These are phyloP conservation scores for Polygonum aviculare DNA, from an alignment of 148 eudicot genomes.

Conservation along the genomic window DNA sequence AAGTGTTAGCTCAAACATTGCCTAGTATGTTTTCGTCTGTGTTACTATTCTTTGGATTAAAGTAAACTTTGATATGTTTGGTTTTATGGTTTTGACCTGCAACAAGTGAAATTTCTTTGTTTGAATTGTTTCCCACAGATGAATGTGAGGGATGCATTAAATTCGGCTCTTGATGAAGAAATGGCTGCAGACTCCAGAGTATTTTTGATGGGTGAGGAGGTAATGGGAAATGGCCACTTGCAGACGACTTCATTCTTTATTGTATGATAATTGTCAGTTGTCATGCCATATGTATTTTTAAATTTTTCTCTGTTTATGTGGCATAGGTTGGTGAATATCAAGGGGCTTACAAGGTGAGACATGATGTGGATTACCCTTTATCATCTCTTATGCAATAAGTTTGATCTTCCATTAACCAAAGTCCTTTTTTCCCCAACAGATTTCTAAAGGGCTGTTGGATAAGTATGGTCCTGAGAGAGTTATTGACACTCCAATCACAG, in stretches of 20 bases:
- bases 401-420: background rate
- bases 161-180: constrained; percentile 82
- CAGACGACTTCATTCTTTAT: background rate
- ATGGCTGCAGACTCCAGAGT: constrained; percentile 74
- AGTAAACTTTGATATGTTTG: background rate
- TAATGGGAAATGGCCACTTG: constrained; percentile 11
- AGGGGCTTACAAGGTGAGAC: constrained; percentile 61
- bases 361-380: background rate
- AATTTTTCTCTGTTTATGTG: constrained; percentile 3
- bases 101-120: background rate
- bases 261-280: constrained; percentile 6
- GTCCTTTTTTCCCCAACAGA: constrained; percentile 19
- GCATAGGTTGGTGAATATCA: constrained; percentile 64
- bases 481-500: constrained; percentile 61
- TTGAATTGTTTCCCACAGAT: constrained; percentile 26
- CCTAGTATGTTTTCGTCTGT: no score
- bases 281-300: constrained; percentile 2
- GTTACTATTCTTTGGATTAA: background rate
- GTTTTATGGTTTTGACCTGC: background rate
- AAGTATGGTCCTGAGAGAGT: constrained; percentile 65
- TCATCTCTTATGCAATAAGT: background rate
- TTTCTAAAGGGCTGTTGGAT: constrained; percentile 58
- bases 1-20: background rate
- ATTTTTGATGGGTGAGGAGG: constrained; percentile 88
- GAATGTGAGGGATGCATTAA: constrained; percentile 72